Base-by-base conservation (phyloP, 495 filamentous ascomycete genomes). In the Thozetella sp. region DNA sequence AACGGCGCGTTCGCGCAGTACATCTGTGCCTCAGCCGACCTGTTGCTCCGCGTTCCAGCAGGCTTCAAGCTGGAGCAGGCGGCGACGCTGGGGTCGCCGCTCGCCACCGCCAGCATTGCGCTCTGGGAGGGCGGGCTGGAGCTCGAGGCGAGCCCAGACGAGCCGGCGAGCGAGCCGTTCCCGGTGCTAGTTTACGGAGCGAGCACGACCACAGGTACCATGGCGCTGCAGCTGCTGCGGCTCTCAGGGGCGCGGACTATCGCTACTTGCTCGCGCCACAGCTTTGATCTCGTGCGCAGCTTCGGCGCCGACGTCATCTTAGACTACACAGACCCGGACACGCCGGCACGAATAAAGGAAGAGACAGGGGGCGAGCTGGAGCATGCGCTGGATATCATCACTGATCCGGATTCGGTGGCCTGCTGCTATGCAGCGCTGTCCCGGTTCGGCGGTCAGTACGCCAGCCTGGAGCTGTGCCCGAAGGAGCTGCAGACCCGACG, bases 241-340 rank as follows among this genome's bases (percentile, higher is more conserved):
- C 63, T 60, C 1, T 54, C 73, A 24, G 80, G 80, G 13, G 70
- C 72, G 25, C 63, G 68, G 1, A 73, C 79, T 10, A 77, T 86
- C 30, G 68, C 78, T 9, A 84, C 82, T 0, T 83, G 83, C 57
- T 86, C 84, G 0, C 75, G 78, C 0, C 64, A 63, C 10, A 88
- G 87, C 67, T 82, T 83, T 53, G 76, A 79, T 3, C 65, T 86
- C 3, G 77, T 80, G 13, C 68, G 70, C 26, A 66, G 57, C 1
- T 77, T 78, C 23, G 86, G 86, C 13, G 85, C 84, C 0, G 72
- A 72, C 30, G 59, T 67, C 9, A 76, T 77, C 0, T 87, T 83
- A 59, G 82, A 88, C 67, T 87, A 88, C 66, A 65, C 72, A 2
- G 64, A 67, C 0, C 65, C 77, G 0, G 66, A 71, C 2, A 9